A percentile compares a stretch with the other conserved stretches of the same genome.
These are phyloP conservation scores for Metschnikowia lunata DNA, from an alignment of 805 yeast species.

Conservation along the genomic window DNA sequence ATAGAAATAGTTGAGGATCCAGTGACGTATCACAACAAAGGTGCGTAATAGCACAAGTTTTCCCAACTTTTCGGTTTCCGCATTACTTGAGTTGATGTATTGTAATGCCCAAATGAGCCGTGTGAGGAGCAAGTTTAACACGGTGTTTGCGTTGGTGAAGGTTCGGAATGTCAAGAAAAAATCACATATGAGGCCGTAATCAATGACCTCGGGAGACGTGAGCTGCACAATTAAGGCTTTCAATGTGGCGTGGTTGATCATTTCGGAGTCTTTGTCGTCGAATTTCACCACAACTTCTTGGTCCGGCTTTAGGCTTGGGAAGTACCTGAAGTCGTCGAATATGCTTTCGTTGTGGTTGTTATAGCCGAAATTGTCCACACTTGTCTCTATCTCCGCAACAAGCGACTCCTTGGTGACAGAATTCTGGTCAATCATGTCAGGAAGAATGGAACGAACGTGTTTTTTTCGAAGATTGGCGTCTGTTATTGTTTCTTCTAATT, in stretches of 20 bases:
- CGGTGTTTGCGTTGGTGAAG: constrained; percentile 53
- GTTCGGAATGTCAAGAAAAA: constrained; percentile 80
- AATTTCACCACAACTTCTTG: constrained; percentile 27
- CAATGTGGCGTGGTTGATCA: constrained; percentile 36
- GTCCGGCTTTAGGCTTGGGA: constrained; percentile 26
- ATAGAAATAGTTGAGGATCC: constrained; percentile 82
- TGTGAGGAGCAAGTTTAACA: constrained; percentile 57
- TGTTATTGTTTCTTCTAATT: background rate
- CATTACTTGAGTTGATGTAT: constrained; percentile 28
- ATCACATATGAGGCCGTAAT: constrained; percentile 76
- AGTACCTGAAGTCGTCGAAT: constrained; percentile 33
- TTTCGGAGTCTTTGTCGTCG: constrained; percentile 29
- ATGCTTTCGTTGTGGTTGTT: constrained; percentile 35
- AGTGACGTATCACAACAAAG: constrained; percentile 82
- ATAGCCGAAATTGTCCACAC: constrained; percentile 21
- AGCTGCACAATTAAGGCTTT: constrained; percentile 52
- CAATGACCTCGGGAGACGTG: constrained; percentile 70
- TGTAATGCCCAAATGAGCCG: constrained; percentile 72
- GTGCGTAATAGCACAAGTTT: constrained; percentile 70
- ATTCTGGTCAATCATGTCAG: background rate
- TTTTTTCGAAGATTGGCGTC: background rate
- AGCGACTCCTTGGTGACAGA: background rate
- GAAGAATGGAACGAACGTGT: background rate
- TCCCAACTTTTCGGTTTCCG: constrained; percentile 43
- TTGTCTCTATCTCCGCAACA: background rate